Conservation (phyloP, 768 basidiomycete genomes). For the Termitomyces sp. region DNA sequence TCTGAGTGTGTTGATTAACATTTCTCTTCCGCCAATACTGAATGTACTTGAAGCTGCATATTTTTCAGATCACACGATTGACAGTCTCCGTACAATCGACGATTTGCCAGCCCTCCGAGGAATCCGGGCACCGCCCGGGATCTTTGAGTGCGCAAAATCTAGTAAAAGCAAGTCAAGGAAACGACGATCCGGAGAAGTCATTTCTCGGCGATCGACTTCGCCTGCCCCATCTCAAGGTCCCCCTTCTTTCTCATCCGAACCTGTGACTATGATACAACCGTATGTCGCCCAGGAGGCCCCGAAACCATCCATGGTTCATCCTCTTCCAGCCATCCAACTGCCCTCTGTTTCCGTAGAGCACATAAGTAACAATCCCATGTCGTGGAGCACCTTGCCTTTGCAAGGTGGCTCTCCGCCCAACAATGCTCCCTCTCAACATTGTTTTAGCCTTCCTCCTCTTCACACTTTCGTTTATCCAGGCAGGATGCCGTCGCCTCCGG, state of each 20-base stretch:
- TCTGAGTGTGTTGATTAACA: conserved; percentile 49
- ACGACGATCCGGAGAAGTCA: conserved; percentile 38
- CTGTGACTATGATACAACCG: conserved; percentile 37
- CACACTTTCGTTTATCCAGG: conserved; percentile 2
- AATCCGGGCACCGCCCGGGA: conserved; percentile 57
- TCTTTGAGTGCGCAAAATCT: conserved; percentile 64
- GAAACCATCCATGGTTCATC: background rate
- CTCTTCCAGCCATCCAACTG: background rate
- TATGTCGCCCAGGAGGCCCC: conserved; percentile 17
- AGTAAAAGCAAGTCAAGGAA: conserved; percentile 43
- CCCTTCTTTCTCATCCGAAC: conserved; percentile 18
- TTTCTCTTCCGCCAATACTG: conserved; percentile 5
- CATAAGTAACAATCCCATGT: background rate
- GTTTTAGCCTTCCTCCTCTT: conserved; percentile 6
- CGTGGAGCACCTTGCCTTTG: background rate
- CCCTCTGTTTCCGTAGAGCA: background rate
- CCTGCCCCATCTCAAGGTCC: background rate
- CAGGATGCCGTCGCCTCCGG: background rate
- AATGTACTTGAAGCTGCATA: conserved; percentile 55
- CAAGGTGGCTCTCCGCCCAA: background rate
- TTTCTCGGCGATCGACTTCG: background rate
- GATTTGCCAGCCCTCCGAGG: conserved; percentile 53
- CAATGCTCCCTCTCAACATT: background rate
- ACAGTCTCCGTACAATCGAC: conserved; percentile 66
- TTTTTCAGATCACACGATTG: conserved; percentile 72